Evolutionary conservation across 1,139 yeast genomes (phyloP).

Genomic region (Pichia sp.): DNA sequence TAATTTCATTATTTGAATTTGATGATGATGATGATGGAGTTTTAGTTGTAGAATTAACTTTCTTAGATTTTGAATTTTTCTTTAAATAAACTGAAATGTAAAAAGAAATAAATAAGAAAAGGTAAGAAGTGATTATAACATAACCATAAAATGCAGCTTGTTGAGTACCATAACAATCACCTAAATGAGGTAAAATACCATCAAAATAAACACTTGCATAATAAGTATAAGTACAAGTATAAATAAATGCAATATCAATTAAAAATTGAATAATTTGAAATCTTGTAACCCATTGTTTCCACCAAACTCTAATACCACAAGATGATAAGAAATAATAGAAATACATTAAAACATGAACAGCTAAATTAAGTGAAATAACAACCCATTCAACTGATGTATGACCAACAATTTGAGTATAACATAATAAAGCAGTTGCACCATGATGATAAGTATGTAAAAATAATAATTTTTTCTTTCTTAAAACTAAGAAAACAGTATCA

Average conservation of each 20-base stretch:
- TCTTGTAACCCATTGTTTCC: slow-evolving; percentile 87
- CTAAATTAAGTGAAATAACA: slow-evolving; percentile 64
- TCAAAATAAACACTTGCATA: slow-evolving; percentile 41
- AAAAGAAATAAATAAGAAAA: slow-evolving; percentile 67
- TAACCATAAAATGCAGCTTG: slow-evolving; percentile 69
- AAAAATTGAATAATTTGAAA: slow-evolving; percentile 74
- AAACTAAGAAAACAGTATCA: slow-evolving; percentile 69
- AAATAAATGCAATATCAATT: slow-evolving; percentile 66
- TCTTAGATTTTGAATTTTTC: slow-evolving; percentile 15
- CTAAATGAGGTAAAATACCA: slow-evolving; percentile 47
- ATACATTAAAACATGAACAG: slow-evolving; percentile 78
- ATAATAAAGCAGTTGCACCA: slow-evolving; percentile 76
- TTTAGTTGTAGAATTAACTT: slow-evolving; percentile 9
- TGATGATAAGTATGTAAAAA: slow-evolving; percentile 81
- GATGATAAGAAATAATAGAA: slow-evolving; percentile 79
- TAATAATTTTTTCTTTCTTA: slow-evolving; percentile 66
- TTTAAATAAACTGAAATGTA: slow-evolving; percentile 69
- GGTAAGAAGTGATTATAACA: slow-evolving; percentile 63
- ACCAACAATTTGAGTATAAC: slow-evolving; percentile 74
- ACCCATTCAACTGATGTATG: slow-evolving; percentile 76
- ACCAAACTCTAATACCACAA: slow-evolving; percentile 78
- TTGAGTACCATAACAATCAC: slow-evolving; percentile 68
- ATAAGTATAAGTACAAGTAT: slow-evolving; percentile 67
- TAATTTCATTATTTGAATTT: neutral
- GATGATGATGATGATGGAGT: neutral